Conservation (phyloP, 2,329 filamentous ascomycete genomes). For the Trichoderma harzianum region DNA sequence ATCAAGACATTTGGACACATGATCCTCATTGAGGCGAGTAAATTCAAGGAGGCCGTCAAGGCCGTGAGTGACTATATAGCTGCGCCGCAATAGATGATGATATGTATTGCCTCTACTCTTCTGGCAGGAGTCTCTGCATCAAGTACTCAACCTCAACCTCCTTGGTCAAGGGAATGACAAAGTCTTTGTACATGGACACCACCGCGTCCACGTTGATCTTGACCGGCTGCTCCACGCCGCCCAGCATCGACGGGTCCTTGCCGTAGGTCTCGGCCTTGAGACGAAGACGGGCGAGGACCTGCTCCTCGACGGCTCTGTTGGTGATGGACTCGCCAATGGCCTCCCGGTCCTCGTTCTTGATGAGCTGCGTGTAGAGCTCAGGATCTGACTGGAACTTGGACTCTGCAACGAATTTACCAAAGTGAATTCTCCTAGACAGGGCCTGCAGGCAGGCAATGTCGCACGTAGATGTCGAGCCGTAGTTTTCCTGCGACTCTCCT, state of each 20-base stretch:
- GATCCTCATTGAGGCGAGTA: conserved; percentile 78
- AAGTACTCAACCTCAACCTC: conserved; percentile 97
- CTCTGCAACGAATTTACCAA: conserved; percentile 98
- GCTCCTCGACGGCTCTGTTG: conserved; percentile 81
- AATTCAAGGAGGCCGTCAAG: conserved; percentile 73
- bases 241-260: conserved; percentile 70
- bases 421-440: conserved; percentile 86
- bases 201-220: conserved; percentile 95
- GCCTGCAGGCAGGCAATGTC: conserved; percentile 90
- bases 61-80: conserved; percentile 72
- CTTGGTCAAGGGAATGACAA: conserved; percentile 97
- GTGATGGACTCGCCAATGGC: conserved; percentile 91
- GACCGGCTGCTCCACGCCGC: conserved; percentile 51
- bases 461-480: conserved; percentile 85
- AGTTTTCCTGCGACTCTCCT: conserved; percentile 87
- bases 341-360: conserved; percentile 72
- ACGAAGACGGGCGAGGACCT: conserved; percentile 80
- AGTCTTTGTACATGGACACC: conserved; percentile 84
- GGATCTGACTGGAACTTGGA: conserved; percentile 85
- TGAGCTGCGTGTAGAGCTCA: conserved; percentile 76
- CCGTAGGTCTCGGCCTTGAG: conserved; percentile 94
- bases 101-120: neutral
- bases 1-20: conserved; percentile 80
- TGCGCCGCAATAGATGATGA: conserved; percentile 40
- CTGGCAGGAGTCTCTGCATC: conserved; percentile 75